Base-by-base conservation (phyloP, 768 basidiomycete genomes). In the Polyporus arcularius region DNA sequence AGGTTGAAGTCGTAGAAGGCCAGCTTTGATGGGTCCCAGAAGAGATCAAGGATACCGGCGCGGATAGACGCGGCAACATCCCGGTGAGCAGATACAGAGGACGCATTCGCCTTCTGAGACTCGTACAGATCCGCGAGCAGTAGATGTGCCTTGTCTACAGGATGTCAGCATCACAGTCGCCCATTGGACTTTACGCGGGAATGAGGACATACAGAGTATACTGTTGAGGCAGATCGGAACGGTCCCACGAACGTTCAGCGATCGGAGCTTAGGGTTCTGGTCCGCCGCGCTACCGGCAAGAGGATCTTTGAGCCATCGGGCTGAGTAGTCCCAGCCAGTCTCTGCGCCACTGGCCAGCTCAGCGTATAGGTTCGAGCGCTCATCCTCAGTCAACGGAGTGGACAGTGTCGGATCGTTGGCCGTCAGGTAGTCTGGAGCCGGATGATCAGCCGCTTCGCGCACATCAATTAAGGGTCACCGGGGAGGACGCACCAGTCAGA, bases 1-100 rank as follows among this genome's bases (percentile, higher is more conserved):
- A 88, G 72, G 72, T 94, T 92, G 75, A 90, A 97, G 73, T 96
- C 95, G 68, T 96, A 96, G 75, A 96, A 96, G 0, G 89, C 89
- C n/a, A 93, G 78, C 78, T 90, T 91, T 8, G 77, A 74, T 0
- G 85, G 65, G 69, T 96, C 90, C 94, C 95, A 97, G 74, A 85
- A 79, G 9, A 97, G 82, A 71, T 98, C 96, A 39, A 97, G 76
- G 61, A 97, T 85, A 0, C 87, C 94, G 21, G 74, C 79, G 58
- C 84, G 83, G 45, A 93, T 75, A 8, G 75, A 73, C 0, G 79
- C 72, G 0, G 94, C 92, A 3, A 81, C 78, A 26, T 78, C 66
- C 16, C 72, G 76, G 68, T 95, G 92, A 30, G 74, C 71, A 2
- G 74, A 68, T 0, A 79, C 80, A 4, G 79, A 78, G 0, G 75